Base-by-base conservation (phyloP, 2,329 filamentous ascomycete genomes). In the Lasiodiplodia citricola region DNA sequence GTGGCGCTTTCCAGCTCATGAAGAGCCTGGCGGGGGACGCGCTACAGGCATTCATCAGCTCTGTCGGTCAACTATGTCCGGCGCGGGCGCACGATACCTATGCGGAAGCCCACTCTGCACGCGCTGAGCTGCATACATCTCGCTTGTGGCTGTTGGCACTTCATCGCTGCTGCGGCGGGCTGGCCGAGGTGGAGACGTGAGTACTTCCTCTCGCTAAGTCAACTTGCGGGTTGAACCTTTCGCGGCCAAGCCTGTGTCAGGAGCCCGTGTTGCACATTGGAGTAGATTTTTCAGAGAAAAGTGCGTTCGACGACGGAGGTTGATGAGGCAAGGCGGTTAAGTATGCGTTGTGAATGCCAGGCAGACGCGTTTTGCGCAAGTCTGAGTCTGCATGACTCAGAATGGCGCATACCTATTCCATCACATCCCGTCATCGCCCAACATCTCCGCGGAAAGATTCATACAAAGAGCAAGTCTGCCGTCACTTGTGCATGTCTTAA, bases 361-460 rank as follows among this genome's bases (percentile, higher is more conserved):
- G 5, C 7, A 21, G n/a, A n/a, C 41, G n/a, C 18, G 41, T 47
- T 47, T 21, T 28, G 28, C 28, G 28, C 28, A 28, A 28, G 41
- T n/a, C 3, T 47, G 41, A 47, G 41, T 78, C 8, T 28, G 28
- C 28, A 28, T 28, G 28, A 28, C 28, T 28, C 28, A 28, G 28
- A 28, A 28, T 28, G 28, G 4, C 28, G 6, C 28, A 28, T 28
- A 28, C 5, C 28, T 28, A 28, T 28, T 28, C 28, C 28, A 28
- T 28, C 28, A 6, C 28, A 28, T 28, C 28, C 28, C 28, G 28
- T 28, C 5, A 28, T 28, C 28, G 25, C 28, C 28, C 28, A 28
- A 28, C 28, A 28, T 28, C 28, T 28, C 28, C 28, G 28, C 28
- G 28, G 28, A 28, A 1, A 6, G 28, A 28, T 28, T 6, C 28